These are phyloP conservation scores for Mayamaea pseudoterrestris DNA, from an alignment of 108 stramenopile genomes.

Conservation along the genomic window DNA sequence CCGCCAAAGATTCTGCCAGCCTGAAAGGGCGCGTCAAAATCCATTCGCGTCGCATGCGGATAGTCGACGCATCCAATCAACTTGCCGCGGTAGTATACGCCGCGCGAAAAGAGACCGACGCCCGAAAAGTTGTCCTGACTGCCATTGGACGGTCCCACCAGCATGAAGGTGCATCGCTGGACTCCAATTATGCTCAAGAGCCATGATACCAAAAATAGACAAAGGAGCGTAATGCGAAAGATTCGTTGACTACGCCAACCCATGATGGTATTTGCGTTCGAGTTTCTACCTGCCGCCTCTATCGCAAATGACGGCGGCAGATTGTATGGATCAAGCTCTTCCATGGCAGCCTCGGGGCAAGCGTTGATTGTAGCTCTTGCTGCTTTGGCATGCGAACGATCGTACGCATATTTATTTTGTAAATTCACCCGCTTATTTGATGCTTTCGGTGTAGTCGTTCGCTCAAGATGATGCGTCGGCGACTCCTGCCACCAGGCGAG, in stretches of 20 bases:
- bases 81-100: background rate
- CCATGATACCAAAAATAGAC: background rate
- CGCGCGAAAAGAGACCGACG: background rate
- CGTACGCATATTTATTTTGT: background rate
- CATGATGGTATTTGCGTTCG: too few relatives aligned
- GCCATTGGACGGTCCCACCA: background rate
- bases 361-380: background rate
- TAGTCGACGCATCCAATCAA: constrained; percentile 6
- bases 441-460: background rate
- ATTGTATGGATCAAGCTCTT: background rate
- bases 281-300: too few relatives aligned
- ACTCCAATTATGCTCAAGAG: background rate
- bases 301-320: background rate
- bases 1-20: constrained; percentile 4
- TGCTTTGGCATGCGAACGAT: background rate
- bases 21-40: constrained; percentile 6
- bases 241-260: too few relatives aligned
- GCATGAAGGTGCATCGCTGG: background rate
- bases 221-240: background rate
- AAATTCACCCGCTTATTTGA: background rate
- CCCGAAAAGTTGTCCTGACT: background rate
- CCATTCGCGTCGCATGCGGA: background rate
- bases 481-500: background rate
- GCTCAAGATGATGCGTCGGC: background rate
- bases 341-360: background rate